These are phyloP conservation scores for Fusarium algeriense DNA, from an alignment of 2,329 filamentous ascomycete species.

Conservation along the genomic window DNA sequence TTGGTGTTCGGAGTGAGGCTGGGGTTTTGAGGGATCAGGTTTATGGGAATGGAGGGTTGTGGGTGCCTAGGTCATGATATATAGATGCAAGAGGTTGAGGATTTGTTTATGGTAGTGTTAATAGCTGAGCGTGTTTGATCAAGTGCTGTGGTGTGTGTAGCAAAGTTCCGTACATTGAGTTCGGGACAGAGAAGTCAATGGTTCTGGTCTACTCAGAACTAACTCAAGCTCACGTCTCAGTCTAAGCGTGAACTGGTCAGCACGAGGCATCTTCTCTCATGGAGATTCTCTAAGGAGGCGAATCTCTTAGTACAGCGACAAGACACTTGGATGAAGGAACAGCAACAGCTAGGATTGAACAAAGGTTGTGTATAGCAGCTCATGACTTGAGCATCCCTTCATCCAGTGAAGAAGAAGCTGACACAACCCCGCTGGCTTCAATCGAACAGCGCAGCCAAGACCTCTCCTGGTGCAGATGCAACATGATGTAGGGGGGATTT, in stretches of 20 bases:
- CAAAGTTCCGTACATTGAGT: fast-evolving
- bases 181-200: not conserved
- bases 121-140: not conserved
- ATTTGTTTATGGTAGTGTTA: not conserved
- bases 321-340: too few species aligned
- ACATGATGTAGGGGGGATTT: too few species aligned
- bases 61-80: conserved; percentile 52
- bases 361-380: too few species aligned
- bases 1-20: conserved; percentile 67
- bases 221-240: not conserved
- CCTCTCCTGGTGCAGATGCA: too few species aligned
- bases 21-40: conserved; percentile 62
- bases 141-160: not conserved
- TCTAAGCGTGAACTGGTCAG: not conserved
- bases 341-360: not conserved
- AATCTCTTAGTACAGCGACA: not conserved
- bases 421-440: not conserved
- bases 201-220: not conserved
- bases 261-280: not conserved
- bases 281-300: not conserved
- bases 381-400: not conserved
- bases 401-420: too few species aligned
- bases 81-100: too few species aligned
- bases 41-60: conserved; percentile 63
- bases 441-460: too few species aligned